Percentiles rank a stretch among this genome's conserved stretches.
phyloP scores from a whole-genome alignment of 805 yeast genomes.

The Candida loeiensis region DNA sequence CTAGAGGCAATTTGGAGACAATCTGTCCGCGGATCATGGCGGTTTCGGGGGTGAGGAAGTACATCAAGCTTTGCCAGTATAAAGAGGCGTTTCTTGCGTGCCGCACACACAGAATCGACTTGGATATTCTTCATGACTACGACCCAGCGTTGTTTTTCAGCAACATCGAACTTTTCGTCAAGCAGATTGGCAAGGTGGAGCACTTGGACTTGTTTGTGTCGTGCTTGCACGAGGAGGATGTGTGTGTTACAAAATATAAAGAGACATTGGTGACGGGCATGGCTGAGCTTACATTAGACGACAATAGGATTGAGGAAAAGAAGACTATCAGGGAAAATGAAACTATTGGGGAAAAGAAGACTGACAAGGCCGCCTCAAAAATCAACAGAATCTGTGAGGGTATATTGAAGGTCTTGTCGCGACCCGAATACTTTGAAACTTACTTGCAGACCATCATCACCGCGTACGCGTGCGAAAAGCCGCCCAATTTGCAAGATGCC shows the following conservation, averaged over 20 bases:
- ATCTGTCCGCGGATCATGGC: conserved; percentile 92
- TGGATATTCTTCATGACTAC: conserved; percentile 87
- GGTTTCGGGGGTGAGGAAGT: conserved; percentile 71
- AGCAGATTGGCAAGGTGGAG: conserved; percentile 67
- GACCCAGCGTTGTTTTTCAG: conserved; percentile 64
- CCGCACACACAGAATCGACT: conserved; percentile 85
- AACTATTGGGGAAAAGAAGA: no score
- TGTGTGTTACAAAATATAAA: conserved; percentile 71
- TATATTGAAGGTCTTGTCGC: conserved; percentile 52
- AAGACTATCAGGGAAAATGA: no score
- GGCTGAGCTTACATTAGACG: conserved; percentile 20
- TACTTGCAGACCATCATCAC: conserved; percentile 80
- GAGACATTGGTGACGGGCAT: conserved; percentile 49
- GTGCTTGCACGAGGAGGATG: conserved; percentile 82
- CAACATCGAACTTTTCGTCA: conserved; percentile 64
- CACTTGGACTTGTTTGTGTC: conserved; percentile 85
- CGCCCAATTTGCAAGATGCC: conserved; percentile 80
- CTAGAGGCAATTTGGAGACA: conserved; percentile 94
- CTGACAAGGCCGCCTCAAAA: no score
- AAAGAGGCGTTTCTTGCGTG: conserved; percentile 77
- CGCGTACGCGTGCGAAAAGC: conserved; percentile 87
- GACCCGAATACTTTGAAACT: conserved; percentile 48
- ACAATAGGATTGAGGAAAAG: no score
- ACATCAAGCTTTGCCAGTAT: conserved; percentile 57
- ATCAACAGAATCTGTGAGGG: conserved; percentile 76